Evolutionary conservation across 2,329 filamentous ascomycete species (phyloP).

Genomic region (Stachybotrys chartarum): DNA sequence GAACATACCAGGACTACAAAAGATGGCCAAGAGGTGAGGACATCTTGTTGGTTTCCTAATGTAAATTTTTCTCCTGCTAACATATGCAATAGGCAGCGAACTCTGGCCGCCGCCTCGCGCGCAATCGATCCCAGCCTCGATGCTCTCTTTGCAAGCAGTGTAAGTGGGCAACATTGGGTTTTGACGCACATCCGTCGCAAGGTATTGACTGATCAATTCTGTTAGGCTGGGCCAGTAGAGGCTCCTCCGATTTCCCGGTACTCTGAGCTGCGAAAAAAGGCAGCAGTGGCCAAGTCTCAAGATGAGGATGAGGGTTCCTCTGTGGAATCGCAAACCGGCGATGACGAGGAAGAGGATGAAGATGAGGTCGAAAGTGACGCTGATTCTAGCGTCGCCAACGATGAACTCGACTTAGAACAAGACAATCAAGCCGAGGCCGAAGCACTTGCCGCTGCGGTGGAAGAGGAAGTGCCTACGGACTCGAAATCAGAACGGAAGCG

Average conservation of each 20-base stretch:
- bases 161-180: conserved; percentile 35
- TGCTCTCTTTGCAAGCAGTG: conserved; percentile 66
- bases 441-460: conserved; percentile 23
- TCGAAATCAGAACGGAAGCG: conserved; percentile 34
- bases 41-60: no score
- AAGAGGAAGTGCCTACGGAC: conserved; percentile 3
- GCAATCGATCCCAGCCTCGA: conserved; percentile 62
- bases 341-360: conserved; percentile 16
- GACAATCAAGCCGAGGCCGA: conserved; percentile 23
- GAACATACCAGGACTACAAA: no score
- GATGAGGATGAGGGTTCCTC: conserved; percentile 22
- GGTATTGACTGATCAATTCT: not conserved
- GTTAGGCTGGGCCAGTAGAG: conserved; percentile 44
- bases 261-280: conserved; percentile 23
- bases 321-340: conserved; percentile 22
- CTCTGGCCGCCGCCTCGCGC: conserved; percentile 38
- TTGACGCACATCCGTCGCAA: not conserved
- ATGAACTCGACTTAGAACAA: conserved; percentile 22
- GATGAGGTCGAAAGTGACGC: conserved; percentile 27
- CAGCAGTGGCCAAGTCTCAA: conserved; percentile 16
- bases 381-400: conserved; percentile 20
- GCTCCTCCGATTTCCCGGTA: conserved; percentile 39
- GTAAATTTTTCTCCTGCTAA: not conserved
- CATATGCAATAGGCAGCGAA: not conserved
- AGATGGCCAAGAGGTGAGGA: no score